Percentiles rank a stretch among this genome's conserved stretches.
Conservation (phyloP, 2,329 filamentous ascomycete species). For the Chaetomium globosum region DNA sequence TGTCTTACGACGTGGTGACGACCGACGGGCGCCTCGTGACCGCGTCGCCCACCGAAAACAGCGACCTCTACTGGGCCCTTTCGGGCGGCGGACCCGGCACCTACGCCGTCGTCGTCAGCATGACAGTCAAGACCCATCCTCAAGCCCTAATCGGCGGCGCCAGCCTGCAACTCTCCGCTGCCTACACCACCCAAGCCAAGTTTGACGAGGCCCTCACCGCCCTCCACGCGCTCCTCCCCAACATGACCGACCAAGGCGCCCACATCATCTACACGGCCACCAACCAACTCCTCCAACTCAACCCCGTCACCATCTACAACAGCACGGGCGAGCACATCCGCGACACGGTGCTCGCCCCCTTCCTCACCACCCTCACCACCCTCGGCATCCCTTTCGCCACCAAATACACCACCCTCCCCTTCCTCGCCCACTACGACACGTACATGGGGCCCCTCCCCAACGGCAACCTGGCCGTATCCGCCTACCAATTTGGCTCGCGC, state of each 20-base stretch:
- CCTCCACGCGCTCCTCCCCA: conserved; percentile 51
- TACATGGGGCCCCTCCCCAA: conserved; percentile 47
- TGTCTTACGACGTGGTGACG: conserved; percentile 52
- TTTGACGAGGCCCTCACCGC: conserved; percentile 54
- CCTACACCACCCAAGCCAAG: conserved; percentile 40
- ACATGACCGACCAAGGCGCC: conserved; percentile 53
- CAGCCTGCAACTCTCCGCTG: conserved; percentile 42
- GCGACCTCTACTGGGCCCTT: conserved; percentile 54
- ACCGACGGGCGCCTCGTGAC: conserved; percentile 47
- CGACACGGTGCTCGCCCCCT: conserved; percentile 48
- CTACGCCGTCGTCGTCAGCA: conserved; percentile 40
- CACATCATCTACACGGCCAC: conserved; percentile 44
- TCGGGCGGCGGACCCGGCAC: conserved; percentile 47
- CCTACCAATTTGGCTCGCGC: conserved; percentile 45
- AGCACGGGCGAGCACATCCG: conserved; percentile 47
- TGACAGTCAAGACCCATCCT: conserved; percentile 34
- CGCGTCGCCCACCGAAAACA: conserved; percentile 45
- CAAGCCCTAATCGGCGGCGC: conserved; percentile 26
- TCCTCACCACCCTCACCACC: conserved; percentile 46
- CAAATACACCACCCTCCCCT: conserved; percentile 32
- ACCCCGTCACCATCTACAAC: conserved; percentile 51
- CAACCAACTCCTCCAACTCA: conserved; percentile 47
- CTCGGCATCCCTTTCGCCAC: conserved; percentile 39
- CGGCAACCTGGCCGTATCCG: conserved; percentile 29
- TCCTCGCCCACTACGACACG: conserved; percentile 50